phyloP scores from a whole-genome alignment of 192 early-diverging fungal genomes.

The Backusella parvicylindrica region DNA sequence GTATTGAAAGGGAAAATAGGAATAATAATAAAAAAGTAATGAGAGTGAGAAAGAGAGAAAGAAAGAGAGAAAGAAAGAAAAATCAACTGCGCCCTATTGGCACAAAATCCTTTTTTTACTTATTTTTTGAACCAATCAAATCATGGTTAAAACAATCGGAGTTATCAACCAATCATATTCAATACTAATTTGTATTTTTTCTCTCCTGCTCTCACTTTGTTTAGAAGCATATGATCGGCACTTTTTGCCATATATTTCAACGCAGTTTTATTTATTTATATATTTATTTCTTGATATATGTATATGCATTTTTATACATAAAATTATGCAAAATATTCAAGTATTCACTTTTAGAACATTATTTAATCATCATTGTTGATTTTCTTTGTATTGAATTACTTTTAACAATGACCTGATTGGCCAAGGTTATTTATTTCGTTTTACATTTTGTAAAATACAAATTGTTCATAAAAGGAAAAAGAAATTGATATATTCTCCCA shows the following conservation, averaged over 20 bases:
- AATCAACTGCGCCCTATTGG: not conserved
- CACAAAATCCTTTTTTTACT: not conserved
- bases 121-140: not conserved
- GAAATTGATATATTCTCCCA: not conserved
- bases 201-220: not conserved
- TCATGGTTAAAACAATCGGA: not conserved
- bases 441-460: not conserved
- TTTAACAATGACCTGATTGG: not conserved
- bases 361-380: not conserved
- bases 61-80: not conserved
- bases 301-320: not conserved
- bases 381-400: not conserved
- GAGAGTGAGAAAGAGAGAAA: not conserved
- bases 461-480: not conserved
- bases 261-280: not conserved
- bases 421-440: not conserved
- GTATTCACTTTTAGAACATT: not conserved
- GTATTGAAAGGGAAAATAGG: not conserved
- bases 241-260: not conserved
- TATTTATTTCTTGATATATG: not conserved
- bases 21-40: not conserved
- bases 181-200: not conserved
- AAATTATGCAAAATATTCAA: not conserved
- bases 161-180: not conserved
- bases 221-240: not conserved